Base-by-base conservation (phyloP, 2,329 filamentous ascomycete genomes). In the Cladophialophora carrionii region DNA sequence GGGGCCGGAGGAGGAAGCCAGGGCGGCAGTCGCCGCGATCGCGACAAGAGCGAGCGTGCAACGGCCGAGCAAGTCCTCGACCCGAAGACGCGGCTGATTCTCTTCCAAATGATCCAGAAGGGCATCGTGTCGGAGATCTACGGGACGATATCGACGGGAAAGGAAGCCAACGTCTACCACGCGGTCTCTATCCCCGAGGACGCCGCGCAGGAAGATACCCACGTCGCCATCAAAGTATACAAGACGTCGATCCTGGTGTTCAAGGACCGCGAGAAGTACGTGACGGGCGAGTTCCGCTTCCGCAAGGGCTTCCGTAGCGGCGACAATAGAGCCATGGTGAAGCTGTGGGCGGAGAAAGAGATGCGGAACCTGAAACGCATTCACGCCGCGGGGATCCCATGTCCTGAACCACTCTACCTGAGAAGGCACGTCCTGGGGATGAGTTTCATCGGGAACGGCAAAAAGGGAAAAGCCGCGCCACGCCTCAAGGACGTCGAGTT, bases 261-360 rank as follows among this genome's bases (percentile, higher is more conserved):
- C 87, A 98, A 98, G 80, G 95, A 99, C 79, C 87, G 95, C 64
- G 93, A 97, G 78, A 90, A 92, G 73, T 99, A 99, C 78, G 95
- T 99, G 68, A 90, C 90, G 0, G 95, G 95, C 70, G 95, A 99
- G 79, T 92, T 93, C 79, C 85, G 95, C 26, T 99, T 99, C 82
- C 87, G 91, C 71, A 85, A 88, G 67, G 94, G 94, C 57, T 95
- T 94, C 76, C 95, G 94, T 79, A 98, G 97, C 82, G 90, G 90
- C 71, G 96, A 92, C 79, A 96, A 92, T 80, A 87, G 93, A 56
- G 92, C 94, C 71, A 98, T 98, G 94, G 94, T 99, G 71, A 96
- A 96, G 78, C 83, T 97, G 26, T 99, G 95, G 95, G 96, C 96
- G 0, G 94, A 99, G 80, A 99, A 99, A 80, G 95, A 99, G 79